Evolutionary conservation across 305 asterid species (phyloP), one percentile per base, ranked within the genome.

Genomic region (Withania somnifera): DNA sequence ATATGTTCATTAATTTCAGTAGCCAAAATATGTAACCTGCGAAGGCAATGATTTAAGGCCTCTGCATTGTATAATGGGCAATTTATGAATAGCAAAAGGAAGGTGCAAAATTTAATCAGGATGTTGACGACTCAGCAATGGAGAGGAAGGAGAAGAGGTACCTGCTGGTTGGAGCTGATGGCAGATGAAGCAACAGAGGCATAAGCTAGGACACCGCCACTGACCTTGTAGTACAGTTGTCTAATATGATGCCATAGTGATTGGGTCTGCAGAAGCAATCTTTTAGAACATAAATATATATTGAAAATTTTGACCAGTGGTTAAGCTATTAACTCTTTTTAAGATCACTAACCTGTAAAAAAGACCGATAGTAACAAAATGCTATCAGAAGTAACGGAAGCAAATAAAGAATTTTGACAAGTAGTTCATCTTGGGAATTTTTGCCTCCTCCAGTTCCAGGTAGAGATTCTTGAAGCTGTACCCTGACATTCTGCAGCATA

Each of bases 371-470:
- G 83, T 91, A 94, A 86, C 91, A 91, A 85, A 94, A 90, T 57
- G 60, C 85, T 53, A 94, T 76, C 86, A 94, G 79, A 63, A 87
- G 82, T 5, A 94, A 51, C 10, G 99, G 99, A 84, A 95, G 91
- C 83, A 95, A 83, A 85, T 87, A 82, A 78, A 93, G 99, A 83
- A 90, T 85, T 84, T 87, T 88, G 88, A 94, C 89, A 77, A 93
- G 86, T 83, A 92, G 81, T 67, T 87, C 89, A 85, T 93, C 97
- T 73, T 83, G 87, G 63, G 98, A 97, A 86, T 87, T 88, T 87
- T 88, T 92, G 79, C 99, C 97, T 78, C 98, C 97, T 80, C 87
- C 89, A 84, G 98, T 95, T 81, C 99, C 97, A 5, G 97, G 98
- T 84, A 95, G 97, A 82, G 97, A 90, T 82, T 88, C 98, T 86